Evolutionary conservation across 2,329 filamentous ascomycete species (phyloP).

Genomic region (Paraphoma chrysanthemicola): DNA sequence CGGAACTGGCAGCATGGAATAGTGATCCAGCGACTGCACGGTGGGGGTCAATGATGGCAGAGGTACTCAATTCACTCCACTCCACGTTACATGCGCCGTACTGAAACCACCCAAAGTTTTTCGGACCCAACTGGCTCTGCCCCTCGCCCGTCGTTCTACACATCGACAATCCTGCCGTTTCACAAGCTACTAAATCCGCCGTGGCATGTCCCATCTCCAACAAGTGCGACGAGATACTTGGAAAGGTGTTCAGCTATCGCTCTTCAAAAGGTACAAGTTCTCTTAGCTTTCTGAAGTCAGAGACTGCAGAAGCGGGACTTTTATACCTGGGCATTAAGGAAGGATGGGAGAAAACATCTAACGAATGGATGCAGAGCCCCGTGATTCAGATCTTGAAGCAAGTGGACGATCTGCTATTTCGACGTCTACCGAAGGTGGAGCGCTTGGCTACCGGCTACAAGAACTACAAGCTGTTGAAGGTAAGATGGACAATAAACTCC

Average conservation of each 20-base stretch:
- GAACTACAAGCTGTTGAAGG: constrained; percentile 44
- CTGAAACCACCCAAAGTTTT: constrained; percentile 26
- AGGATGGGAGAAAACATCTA: constrained; percentile 32
- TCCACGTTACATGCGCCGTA: neutral
- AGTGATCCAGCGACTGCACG: constrained; percentile 27
- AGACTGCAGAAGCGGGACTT: constrained; percentile 32
- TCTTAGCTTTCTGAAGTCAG: constrained; percentile 6
- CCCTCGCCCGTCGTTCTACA: constrained; percentile 41
- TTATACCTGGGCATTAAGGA: constrained; percentile 38
- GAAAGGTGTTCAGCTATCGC: constrained; percentile 30
- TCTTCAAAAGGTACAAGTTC: constrained; percentile 14
- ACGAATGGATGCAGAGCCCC: constrained; percentile 39
- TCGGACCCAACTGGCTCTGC: constrained; percentile 36
- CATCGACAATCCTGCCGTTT: constrained; percentile 26
- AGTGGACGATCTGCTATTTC: constrained; percentile 39
- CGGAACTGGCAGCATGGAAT: constrained; percentile 15
- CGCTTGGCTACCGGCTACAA: constrained; percentile 39
- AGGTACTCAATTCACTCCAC: constrained; percentile 12
- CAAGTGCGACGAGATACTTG: constrained; percentile 40
- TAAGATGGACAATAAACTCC: constrained; percentile 1
- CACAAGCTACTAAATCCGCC: constrained; percentile 4
- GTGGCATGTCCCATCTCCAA: constrained; percentile 36
- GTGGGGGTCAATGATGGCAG: constrained; percentile 39
- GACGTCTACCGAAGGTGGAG: constrained; percentile 29
- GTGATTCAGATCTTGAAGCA: constrained; percentile 35